Evolutionary conservation across 1,284 basidiomycete species (phyloP).

Genomic region (Rugosomyces carneus): DNA sequence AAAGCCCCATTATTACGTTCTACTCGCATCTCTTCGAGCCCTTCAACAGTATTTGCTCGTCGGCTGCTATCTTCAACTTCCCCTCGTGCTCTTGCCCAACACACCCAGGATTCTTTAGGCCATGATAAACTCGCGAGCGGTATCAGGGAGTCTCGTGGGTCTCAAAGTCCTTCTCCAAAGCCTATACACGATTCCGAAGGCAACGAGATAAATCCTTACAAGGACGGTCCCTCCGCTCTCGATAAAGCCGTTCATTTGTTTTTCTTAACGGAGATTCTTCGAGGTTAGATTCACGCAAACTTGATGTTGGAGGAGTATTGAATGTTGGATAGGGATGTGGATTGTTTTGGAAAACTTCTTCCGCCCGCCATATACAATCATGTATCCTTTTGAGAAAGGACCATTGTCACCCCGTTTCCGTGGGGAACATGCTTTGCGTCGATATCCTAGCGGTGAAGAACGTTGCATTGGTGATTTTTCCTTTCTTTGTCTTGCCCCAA

Average conservation of each 20-base stretch:
- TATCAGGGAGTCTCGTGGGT: constrained; percentile 32
- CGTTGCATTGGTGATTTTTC: constrained; percentile 84
- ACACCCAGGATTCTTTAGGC: constrained; percentile 21
- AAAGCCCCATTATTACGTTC: constrained; percentile 26
- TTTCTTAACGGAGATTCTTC: constrained; percentile 97
- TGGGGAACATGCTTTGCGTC: constrained; percentile 96
- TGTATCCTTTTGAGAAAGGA: constrained; percentile 97
- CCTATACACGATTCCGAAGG: constrained; percentile 36
- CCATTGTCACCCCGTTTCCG: constrained; percentile 97
- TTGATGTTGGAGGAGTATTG: constrained; percentile 4
- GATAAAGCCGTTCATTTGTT: constrained; percentile 96
- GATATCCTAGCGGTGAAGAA: constrained; percentile 98
- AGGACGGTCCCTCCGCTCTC: constrained; percentile 78
- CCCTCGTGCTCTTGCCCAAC: constrained; percentile 29
- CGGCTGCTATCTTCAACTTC: constrained; percentile 40
- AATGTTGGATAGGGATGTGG: constrained; percentile 82
- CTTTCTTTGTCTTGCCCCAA: constrained; percentile 4
- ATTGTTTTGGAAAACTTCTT: constrained; percentile 98
- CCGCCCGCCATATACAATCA: constrained; percentile 97
- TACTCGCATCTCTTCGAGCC: constrained; percentile 22
- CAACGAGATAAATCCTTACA: constrained; percentile 60
- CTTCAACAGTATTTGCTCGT: constrained; percentile 35
- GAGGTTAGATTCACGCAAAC: constrained; percentile 56
- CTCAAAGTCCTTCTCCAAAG: constrained; percentile 17
- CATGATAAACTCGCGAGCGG: constrained; percentile 33